Percentiles rank a stretch among this genome's conserved stretches.
Conservation (phyloP, 306 rosid genomes). For the Potentilla sterilis region DNA sequence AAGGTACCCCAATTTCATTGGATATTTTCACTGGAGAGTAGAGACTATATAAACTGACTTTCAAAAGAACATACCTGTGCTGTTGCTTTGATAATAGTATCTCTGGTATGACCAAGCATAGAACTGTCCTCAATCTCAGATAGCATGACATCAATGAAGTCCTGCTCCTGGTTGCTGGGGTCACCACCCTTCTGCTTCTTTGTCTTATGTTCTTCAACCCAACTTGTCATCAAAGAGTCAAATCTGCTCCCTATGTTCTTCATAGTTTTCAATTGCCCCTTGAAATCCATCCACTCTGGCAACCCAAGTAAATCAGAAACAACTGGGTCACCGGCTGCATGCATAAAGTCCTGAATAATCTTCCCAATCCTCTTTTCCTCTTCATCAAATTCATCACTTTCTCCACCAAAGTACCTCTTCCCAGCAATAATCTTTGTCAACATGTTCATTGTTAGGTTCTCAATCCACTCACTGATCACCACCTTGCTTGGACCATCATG, state of each 20-base stretch:
- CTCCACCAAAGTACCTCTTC: constrained; percentile 46
- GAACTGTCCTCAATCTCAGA: constrained; percentile 41
- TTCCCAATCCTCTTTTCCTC: constrained; percentile 41
- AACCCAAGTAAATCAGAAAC: constrained; percentile 47
- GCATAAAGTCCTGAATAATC: constrained; percentile 44
- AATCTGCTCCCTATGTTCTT: constrained; percentile 46
- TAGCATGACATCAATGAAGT: constrained; percentile 55
- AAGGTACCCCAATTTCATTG: too few relatives aligned
- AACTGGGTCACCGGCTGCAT: constrained; percentile 36
- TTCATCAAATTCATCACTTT: constrained; percentile 15
- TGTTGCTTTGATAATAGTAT: constrained; percentile 47
- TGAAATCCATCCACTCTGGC: constrained; percentile 39
- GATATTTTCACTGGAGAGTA: too few relatives aligned
- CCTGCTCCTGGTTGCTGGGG: constrained; percentile 30
- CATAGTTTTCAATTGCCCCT: constrained; percentile 42
- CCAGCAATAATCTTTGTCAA: constrained; percentile 45
- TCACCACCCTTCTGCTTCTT: not conserved
- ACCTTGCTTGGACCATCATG: constrained; percentile 24
- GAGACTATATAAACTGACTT: too few relatives aligned
- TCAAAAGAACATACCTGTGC: constrained; percentile 16
- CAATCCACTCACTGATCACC: constrained; percentile 45
- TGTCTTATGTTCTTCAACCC: constrained; percentile 48
- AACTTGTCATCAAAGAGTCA: constrained; percentile 36
- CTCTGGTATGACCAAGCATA: constrained; percentile 33
- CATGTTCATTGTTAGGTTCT: constrained; percentile 37